Evolutionary conservation across 148 eudicot species (phyloP).

Genomic region (Chenopodium suecicum): DNA sequence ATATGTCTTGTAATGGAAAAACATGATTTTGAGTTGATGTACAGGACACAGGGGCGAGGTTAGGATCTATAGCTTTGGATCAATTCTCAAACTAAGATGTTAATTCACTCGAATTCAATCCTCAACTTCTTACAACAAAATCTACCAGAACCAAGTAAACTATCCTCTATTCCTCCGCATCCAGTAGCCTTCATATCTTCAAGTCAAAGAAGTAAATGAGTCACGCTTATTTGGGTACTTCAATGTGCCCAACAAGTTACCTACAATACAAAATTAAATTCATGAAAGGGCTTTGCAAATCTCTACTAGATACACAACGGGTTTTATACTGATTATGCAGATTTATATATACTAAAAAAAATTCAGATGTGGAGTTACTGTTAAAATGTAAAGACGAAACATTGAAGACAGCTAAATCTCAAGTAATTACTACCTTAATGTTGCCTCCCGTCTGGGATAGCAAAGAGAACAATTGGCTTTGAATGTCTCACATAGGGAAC

Average conservation of each 20-base stretch:
- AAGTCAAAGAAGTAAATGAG: not conserved
- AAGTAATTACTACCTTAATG: constrained; percentile 41
- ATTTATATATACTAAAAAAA: not conserved
- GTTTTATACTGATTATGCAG: not conserved
- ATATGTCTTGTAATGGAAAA: not conserved
- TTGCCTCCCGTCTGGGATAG: constrained; percentile 92
- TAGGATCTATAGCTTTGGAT: not conserved
- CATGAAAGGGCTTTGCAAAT: not conserved
- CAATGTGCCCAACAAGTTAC: constrained; percentile 11
- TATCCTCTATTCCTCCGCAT: not conserved
- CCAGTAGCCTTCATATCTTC: not conserved
- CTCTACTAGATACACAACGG: not conserved
- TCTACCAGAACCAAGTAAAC: not conserved
- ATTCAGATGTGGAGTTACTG: not conserved
- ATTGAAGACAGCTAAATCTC: not conserved
- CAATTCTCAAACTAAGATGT: not conserved
- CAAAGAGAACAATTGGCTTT: constrained; percentile 76
- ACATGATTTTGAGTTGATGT: not conserved
- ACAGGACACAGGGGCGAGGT: not conserved
- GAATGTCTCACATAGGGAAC: constrained; percentile 66
- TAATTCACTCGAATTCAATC: not conserved
- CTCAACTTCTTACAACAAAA: not conserved
- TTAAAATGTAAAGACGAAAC: not conserved
- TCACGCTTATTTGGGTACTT: not conserved
- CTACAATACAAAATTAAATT: constrained; percentile 7